Base-by-base conservation (phyloP, 257 asterid genomes). In the Marsdenia floribunda region DNA sequence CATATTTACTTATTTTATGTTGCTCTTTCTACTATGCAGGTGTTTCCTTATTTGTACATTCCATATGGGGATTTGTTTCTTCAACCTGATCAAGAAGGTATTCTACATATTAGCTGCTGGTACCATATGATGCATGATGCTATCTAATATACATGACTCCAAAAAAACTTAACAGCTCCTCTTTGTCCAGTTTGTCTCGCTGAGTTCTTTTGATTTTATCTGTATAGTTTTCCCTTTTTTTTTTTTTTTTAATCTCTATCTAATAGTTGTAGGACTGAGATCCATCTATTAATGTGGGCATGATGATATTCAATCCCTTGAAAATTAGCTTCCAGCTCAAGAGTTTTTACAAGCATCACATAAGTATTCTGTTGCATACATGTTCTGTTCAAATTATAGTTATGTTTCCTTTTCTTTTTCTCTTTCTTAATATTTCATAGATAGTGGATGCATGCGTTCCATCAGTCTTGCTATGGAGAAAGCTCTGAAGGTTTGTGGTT, bases 41-140 rank as follows among this genome's bases (percentile, higher is more conserved):
- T 87, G 77, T 85, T 91, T 71, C 98, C 98, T 46, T 91, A 91
- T 78, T 85, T 93, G 44, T 93, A 93, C 66, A 79, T 93, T 70
- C 94, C 98, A 59, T 83, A 83, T 76, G 78, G 89, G 5, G 96
- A 85, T 85, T 68, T 91, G 70, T 89, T 88, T 71, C 80, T 80
- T 80, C 79, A 76, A 21, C 77, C 85, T 50, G 85, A 85, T 44
- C 78, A 84, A 71, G 87, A 84, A 88, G 98, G 98, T 93, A 87
- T 3, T n/a, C 49, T 57, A 60, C 78, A 74, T 50, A 38, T 53
- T 70, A 22, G 59, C 64, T 24, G 22, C 19, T 75, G 26, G 33
- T 52, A 71, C 18, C 59, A 22, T 66, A 18, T 50, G 46, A 35
- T 37, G 67, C 29, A 40, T 77, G 50, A 50, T 24, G 21, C 22